Base-by-base conservation (phyloP, 768 basidiomycete genomes). In the Candolleomyces eurysporus region DNA sequence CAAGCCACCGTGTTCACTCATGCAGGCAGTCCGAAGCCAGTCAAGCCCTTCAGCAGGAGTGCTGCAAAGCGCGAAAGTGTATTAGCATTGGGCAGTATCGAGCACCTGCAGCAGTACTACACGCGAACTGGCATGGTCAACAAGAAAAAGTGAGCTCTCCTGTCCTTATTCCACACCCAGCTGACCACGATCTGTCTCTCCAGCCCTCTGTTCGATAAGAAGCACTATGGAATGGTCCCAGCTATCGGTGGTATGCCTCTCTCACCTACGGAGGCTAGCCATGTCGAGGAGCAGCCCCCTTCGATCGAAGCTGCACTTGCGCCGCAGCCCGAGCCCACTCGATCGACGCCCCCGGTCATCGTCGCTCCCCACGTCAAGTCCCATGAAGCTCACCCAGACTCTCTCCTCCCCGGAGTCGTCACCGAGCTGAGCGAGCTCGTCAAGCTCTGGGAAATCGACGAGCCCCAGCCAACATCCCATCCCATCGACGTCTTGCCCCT, bases 21-120 rank as follows among this genome's bases (percentile, higher is more conserved):
- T 68, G 89, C 87, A 71, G 78, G 87, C 8, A 69, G 79, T 13
- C 89, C 88, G 72, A 93, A 91, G 70, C 85, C 84, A 0, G 79
- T 84, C 73, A 94, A 94, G 65, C 91, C 92, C 2, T 96, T 95
- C 81, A 91, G 90, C 66, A 80, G 90, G 64, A 93, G 91, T 62
- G 96, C 96, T 0, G 92, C 93, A 4, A 96, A 95, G 75, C 85
- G 96, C 48, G 92, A 94, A 73, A 94, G 91, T 67, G 95, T 98
- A 19, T 90, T 96, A 87, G 87, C 93, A 0, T 76, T 98, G 17
- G 95, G 95, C n/a, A 94, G 92, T 71, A 98, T 98, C 66, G 91
- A 96, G 71, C 92, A 97, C 71, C 83, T 98, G 46, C 96, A 98
- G 74, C 89, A 95, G 68, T 96, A 95, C 71, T 98, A 96, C 68